These are phyloP conservation scores for Linnemannia exigua DNA, from an alignment of 192 early-diverging fungal species.

Conservation along the genomic window DNA sequence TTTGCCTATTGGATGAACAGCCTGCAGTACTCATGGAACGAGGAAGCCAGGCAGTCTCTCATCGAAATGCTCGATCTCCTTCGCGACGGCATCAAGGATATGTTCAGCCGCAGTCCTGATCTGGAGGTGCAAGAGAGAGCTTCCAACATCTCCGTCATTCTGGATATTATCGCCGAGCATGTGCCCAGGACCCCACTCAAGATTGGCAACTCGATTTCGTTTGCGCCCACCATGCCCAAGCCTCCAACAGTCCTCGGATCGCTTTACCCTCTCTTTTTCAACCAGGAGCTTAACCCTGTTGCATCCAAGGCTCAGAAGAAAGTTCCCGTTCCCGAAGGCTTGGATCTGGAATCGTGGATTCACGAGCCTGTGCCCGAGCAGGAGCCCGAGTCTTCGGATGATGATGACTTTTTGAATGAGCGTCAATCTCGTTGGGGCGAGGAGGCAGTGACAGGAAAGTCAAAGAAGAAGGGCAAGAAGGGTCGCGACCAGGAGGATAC, in stretches of 20 bases:
- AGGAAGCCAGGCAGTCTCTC: conserved; percentile 63
- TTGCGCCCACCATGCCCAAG: conserved; percentile 47
- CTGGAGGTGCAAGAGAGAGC: conserved; percentile 88
- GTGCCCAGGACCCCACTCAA: conserved; percentile 47
- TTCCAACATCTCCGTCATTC: conserved; percentile 62
- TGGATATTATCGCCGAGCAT: conserved; percentile 63
- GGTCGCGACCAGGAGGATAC: conserved; percentile 48
- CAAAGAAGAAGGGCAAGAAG: conserved; percentile 49
- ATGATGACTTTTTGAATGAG: conserved; percentile 47
- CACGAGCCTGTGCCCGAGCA: conserved; percentile 78
- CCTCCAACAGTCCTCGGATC: conserved; percentile 67
- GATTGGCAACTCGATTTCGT: conserved; percentile 45
- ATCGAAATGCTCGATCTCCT: conserved; percentile 61
- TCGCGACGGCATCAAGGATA: conserved; percentile 60
- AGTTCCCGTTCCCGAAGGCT: conserved; percentile 88
- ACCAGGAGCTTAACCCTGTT: conserved; percentile 92
- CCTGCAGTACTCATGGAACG: conserved; percentile 66
- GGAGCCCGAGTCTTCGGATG: conserved; percentile 63
- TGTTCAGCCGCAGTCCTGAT: conserved; percentile 67
- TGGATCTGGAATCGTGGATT: conserved; percentile 90
- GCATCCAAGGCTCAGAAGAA: conserved; percentile 90
- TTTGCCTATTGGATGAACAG: conserved; percentile 73
- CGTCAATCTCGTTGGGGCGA: conserved; percentile 44
- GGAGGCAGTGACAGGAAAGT: conserved; percentile 41
- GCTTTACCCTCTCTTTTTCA: conserved; percentile 78